phyloP scores from a whole-genome alignment of 768 basidiomycete species.

The Rubroboletus satanas region DNA sequence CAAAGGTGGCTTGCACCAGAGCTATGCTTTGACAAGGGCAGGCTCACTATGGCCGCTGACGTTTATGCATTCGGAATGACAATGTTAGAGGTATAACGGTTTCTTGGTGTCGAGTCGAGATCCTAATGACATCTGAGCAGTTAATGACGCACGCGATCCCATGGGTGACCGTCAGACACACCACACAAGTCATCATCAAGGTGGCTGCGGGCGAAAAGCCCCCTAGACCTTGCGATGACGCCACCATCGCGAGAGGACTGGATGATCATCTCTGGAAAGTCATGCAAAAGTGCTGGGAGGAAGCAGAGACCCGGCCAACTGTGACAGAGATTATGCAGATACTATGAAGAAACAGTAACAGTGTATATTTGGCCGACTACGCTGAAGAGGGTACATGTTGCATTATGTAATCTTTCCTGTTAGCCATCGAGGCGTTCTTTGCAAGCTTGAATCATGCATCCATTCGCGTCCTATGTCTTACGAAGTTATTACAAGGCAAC shows the following conservation, averaged over 20 bases:
- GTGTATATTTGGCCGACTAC: too few relatives aligned
- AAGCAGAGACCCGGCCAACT: constrained; percentile 36
- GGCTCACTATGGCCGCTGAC: constrained; percentile 46
- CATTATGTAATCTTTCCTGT: constrained; percentile 15
- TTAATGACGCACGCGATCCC: constrained; percentile 53
- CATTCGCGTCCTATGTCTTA: constrained; percentile 84
- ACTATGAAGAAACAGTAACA: constrained; percentile 3
- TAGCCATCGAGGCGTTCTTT: too few relatives aligned
- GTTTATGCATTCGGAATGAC: constrained; percentile 59
- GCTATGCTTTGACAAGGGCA: constrained; percentile 46
- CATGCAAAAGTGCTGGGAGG: constrained; percentile 42
- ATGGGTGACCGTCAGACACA: constrained; percentile 46
- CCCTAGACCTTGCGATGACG: constrained; percentile 35
- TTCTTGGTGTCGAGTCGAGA: not conserved
- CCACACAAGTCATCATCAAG: constrained; percentile 48
- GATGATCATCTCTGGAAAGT: constrained; percentile 45
- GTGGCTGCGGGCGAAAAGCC: constrained; percentile 43
- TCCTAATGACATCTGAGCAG: constrained; percentile 28
- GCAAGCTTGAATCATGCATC: constrained; percentile 53
- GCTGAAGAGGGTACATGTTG: not conserved
- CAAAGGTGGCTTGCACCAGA: constrained; percentile 55
- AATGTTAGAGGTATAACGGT: constrained; percentile 43
- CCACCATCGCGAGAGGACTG: constrained; percentile 39
- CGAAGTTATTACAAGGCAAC: constrained; percentile 89
- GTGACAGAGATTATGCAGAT: constrained; percentile 35